Base-by-base conservation (phyloP, 1,284 basidiomycete genomes). In the Trametes versicolor region DNA sequence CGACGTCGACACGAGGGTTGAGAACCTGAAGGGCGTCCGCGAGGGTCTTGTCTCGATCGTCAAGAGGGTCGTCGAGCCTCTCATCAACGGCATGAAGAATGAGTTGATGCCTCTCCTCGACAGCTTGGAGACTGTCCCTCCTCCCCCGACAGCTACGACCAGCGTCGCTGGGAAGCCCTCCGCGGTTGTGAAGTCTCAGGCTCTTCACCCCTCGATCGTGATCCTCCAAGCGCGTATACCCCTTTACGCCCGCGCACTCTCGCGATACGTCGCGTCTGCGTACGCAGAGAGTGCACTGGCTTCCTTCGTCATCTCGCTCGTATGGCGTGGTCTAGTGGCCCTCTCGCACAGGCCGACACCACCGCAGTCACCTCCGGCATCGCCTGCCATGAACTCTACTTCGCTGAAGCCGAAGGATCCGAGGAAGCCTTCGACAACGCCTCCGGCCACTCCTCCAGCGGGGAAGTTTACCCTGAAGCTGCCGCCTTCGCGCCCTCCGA, bases 301-400 rank as follows among this genome's bases (percentile, higher is more conserved):
- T 0, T 85, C 88, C 1, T 83, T 92, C 65, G 81, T 91, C 66
- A 92, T 94, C 71, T 88, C 86, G 9, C 74, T 91, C 1, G 78
- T 91, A 2, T 94, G 92, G 92, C 85, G 84, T 15, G 86, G 85
- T 4, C 81, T 93, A 57, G 85, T 93, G 32, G 88, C 90, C 17
- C 74, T 94, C 25, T 82, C 89, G 17, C 83, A 90, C 75, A 85
- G 92, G 32, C 82, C 84, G 7, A 76, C 79, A 45, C 67, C 75
- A 9, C 70, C 78, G 4, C 63, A 77, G 3, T 80, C 85, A 1
- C 83, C 83, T 12, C 81, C 83, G 0, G 72, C 82, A 2, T 83
- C 84, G 1, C 83, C 83, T 0, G 74, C 75, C 17, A 69, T 79
- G n/a, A 70, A 73, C 21, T 72, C 78, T 9, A 63, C 74, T 4